Base-by-base conservation (phyloP, 2,329 filamentous ascomycete species). In the Sporothrix globosa region DNA sequence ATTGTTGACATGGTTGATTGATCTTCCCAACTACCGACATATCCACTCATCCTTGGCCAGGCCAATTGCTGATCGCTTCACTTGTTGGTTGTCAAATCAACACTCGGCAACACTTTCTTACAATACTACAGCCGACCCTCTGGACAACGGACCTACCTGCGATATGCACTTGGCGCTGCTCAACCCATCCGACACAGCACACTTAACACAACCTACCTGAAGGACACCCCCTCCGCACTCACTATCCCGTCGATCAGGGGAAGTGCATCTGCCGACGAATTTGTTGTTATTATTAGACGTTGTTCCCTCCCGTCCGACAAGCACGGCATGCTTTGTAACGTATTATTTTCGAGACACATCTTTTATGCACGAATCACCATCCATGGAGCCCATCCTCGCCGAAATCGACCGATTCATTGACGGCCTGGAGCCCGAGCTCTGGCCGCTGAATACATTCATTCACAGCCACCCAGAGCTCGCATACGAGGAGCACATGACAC, bases 381-480 rank as follows among this genome's bases (percentile, higher is more conserved):
- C 30, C 30, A 19, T 13, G 54, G 17, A 13, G 7, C 10, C 19
- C 19, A 41, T 21, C 19, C 34, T 60, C 56, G 56, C 56, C 56
- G 30, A 60, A 4, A 41, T 60, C 19, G 34, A 21, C 30, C 56
- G 19, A 9, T 21, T 21, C 19, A 60, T 41, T 41, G 56, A 60
- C 14, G 19, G 3, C 30, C 17, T 60, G 7, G 56, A 41, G 30
- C 19, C 30, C 11, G 41, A 13, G 7, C 34, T 68, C 34, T 68
- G 66, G 67, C 41, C 67, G 2, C 27, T 68, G 3, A 68, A 50
- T 9, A 68, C 21, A 11, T 60, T 48, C 41, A 58, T 68, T 11
- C 67, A 68, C 27, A 48, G 41, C 53, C 41, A 68, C 10, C 67
- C 67, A 2, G 53, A 68, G 41, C 67, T 68, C n/a, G 53, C 67